Evolutionary conservation across 108 stramenopile species (phyloP).

Genomic region (Thalassiosira profunda): DNA sequence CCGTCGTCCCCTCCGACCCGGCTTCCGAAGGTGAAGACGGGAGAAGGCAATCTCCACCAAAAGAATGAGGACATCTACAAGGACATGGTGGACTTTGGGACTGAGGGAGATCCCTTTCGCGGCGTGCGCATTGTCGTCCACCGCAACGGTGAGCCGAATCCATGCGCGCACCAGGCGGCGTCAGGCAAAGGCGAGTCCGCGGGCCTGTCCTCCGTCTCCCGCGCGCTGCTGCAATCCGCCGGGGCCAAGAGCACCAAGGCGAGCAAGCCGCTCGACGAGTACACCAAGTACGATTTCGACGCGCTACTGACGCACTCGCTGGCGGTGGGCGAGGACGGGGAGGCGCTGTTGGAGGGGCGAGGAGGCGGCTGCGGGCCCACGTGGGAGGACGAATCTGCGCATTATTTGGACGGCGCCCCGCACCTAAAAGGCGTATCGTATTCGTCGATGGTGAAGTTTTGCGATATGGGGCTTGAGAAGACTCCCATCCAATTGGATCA

Average conservation of each 20-base stretch:
- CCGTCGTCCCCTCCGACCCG: neutral
- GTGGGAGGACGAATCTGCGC: conserved; percentile 1
- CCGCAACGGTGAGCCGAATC: conserved; percentile 75
- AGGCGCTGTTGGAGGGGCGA: neutral
- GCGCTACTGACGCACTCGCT: conserved; percentile 62
- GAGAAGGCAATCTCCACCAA: neutral
- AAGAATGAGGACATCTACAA: conserved; percentile 1
- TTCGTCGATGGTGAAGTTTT: conserved; percentile 49
- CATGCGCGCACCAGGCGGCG: conserved; percentile 48
- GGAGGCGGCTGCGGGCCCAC: conserved; percentile 29
- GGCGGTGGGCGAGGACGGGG: conserved; percentile 8
- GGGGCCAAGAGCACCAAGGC: neutral
- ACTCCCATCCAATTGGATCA: conserved; percentile 83
- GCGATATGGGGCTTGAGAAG: conserved; percentile 70
- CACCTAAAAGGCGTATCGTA: neutral
- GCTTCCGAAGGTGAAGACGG: neutral
- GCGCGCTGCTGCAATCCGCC: conserved; percentile 11
- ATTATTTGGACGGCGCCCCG: conserved; percentile 10
- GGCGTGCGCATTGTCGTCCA: conserved; percentile 54
- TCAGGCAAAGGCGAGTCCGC: conserved; percentile 10
- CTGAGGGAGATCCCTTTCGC: conserved; percentile 24
- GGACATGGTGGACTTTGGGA: conserved; percentile 1
- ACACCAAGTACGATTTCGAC: conserved; percentile 76
- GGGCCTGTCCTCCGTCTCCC: neutral
- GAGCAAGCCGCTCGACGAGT: conserved; percentile 11